Evolutionary conservation across 805 yeast species (phyloP), one percentile per base, ranked within the genome.

Genomic region (Candida loeiensis): DNA sequence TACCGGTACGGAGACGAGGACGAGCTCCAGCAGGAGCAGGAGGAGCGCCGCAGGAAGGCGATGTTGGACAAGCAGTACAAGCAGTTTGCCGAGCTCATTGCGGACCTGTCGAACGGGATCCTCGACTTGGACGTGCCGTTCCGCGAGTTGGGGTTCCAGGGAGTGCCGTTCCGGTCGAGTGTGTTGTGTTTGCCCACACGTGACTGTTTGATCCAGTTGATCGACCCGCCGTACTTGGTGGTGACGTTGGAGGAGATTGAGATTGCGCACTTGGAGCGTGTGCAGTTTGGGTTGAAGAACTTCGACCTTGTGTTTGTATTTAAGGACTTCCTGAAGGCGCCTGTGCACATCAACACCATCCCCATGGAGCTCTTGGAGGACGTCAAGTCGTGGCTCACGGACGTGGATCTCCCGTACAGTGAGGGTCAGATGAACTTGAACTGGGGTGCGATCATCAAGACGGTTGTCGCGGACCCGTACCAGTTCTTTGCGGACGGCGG

Each of bases 11-110:
- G 99, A 34, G 99, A 93, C 61, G 99, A 93, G 63, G 99, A 93
- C 63, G 99, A 93, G 66, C 72, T 93, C 48, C 98, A 93, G 64
- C 97, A 91, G 64, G 99, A 93, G 68, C 97, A 91, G 66, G 98
- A 93, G 63, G 99, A 93, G 67, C 82, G 97, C 69, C 77, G 91
- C 63, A 78, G 96, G 65, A 85, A 95, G 54, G 85, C 86, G 17
- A 77, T 87, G 27, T 76, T 93, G 54, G 96, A 93, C 66, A 87
- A 85, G 61, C 98, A 93, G 64, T 93, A 90, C 67, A 82, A 80
- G 63, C 73, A 75, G 34, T 93, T 89, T 67, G 91, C 91, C 14
- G 97, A 93, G 64, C 77, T 82, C 46, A 90, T 93, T 49, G 82
- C 96, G 11, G 96, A 88, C 48, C 84, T 93, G 0, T 81, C 95